Evolutionary conservation across 2,329 filamentous ascomycete genomes (phyloP).

Genomic region (Seiridium cupressi): DNA sequence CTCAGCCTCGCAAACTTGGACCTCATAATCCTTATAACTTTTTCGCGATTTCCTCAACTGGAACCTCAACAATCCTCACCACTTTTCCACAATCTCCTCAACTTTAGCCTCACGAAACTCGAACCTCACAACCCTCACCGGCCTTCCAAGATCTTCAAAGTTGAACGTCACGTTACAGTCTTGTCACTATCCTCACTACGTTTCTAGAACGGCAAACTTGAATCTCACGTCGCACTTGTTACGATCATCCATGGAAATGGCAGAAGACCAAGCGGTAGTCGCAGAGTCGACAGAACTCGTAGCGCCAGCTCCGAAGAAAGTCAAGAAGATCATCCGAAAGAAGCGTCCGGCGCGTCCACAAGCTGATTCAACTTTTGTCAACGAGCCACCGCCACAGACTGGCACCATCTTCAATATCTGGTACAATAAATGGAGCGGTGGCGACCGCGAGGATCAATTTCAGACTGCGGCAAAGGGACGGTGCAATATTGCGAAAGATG

Average conservation of each 20-base stretch:
- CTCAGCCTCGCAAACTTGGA: too few relatives aligned
- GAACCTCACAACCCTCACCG: too few relatives aligned
- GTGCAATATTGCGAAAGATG: constrained; percentile 81
- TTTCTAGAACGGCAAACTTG: too few relatives aligned
- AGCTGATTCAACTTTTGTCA: constrained; percentile 72
- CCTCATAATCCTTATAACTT: too few relatives aligned
- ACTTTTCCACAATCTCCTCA: background rate
- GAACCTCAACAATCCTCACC: background rate
- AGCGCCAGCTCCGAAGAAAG: constrained; percentile 56
- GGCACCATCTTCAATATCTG: constrained; percentile 93
- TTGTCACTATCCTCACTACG: too few relatives aligned
- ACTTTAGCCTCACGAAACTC: background rate
- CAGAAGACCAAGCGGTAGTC: constrained; percentile 23
- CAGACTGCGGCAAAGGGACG: constrained; percentile 80
- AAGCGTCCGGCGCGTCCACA: constrained; percentile 86
- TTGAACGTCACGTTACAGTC: too few relatives aligned
- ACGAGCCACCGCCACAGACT: constrained; percentile 85
- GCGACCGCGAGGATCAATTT: constrained; percentile 89
- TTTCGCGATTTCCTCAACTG: background rate
- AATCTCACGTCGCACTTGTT: too few relatives aligned
- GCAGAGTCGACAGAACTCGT: constrained; percentile 40
- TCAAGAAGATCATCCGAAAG: constrained; percentile 89
- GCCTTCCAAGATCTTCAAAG: too few relatives aligned
- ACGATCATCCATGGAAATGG: constrained; percentile 15
- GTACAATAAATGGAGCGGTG: constrained; percentile 98